These are phyloP conservation scores for Lizonia empirigonia DNA, from an alignment of 2,329 filamentous ascomycete genomes.

Conservation along the genomic window DNA sequence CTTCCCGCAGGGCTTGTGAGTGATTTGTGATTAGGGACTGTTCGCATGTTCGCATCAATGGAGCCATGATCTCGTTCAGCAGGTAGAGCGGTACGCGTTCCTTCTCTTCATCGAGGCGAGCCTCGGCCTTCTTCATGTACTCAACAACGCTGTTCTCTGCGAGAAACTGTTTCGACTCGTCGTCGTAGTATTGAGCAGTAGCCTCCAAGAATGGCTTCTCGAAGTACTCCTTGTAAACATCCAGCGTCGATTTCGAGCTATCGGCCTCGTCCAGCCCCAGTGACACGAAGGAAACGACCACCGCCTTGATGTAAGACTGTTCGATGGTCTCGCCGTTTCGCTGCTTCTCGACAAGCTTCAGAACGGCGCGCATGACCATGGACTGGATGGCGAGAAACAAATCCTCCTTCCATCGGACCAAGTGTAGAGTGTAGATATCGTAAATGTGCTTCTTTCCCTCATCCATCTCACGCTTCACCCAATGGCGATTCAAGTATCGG, in stretches of 20 bases:
- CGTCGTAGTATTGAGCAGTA: slow-evolving; percentile 84
- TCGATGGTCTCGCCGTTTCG: slow-evolving; percentile 97
- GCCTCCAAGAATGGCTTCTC: slow-evolving; percentile 89
- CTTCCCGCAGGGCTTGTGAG: slow-evolving; percentile 82
- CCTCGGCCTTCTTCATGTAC: slow-evolving; percentile 99
- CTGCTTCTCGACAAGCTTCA: slow-evolving; percentile 96
- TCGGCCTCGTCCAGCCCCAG: slow-evolving; percentile 93
- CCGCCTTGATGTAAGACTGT: slow-evolving; percentile 93
- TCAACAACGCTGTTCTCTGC: slow-evolving; percentile 97
- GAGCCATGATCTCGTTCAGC: slow-evolving; percentile 83
- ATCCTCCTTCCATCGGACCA: slow-evolving; percentile 93
- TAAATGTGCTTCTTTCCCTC: slow-evolving; percentile 98
- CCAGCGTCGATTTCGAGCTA: slow-evolving; percentile 88
- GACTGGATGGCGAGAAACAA: slow-evolving; percentile 83
- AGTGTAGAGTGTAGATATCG: slow-evolving; percentile 94
- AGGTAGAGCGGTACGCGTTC: slow-evolving; percentile 91
- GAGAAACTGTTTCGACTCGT: slow-evolving; percentile 92
- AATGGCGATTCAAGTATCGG: slow-evolving; percentile 93
- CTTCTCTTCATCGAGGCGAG: slow-evolving; percentile 88
- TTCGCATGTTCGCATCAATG: slow-evolving; percentile 86
- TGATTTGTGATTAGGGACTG: slow-evolving; percentile 89
- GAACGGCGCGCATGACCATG: slow-evolving; percentile 92
- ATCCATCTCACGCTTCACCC: slow-evolving; percentile 98
- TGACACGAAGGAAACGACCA: slow-evolving; percentile 94
- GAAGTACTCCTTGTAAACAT: slow-evolving; percentile 92